Evolutionary conservation across 306 rosid genomes (phyloP).

Genomic region (Styphnolobium japonicum): DNA sequence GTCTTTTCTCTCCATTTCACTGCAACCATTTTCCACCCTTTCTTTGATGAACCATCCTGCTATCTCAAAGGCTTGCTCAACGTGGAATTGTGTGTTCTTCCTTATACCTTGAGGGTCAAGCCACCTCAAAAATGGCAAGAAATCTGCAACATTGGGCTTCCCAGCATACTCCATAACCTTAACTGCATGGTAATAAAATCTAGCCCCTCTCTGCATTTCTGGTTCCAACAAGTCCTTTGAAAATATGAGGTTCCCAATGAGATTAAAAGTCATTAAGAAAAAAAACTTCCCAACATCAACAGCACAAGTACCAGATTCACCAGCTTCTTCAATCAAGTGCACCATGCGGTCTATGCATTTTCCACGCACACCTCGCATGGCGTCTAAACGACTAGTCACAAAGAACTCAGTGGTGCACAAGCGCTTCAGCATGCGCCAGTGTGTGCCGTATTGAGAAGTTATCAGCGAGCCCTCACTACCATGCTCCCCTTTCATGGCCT

Average conservation of each 20-base stretch:
- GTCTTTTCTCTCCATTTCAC: slow-evolving; percentile 41
- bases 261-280: slow-evolving; percentile 77
- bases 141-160: slow-evolving; percentile 80
- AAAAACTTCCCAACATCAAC: slow-evolving; percentile 62
- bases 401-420: slow-evolving; percentile 61
- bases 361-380: slow-evolving; percentile 39
- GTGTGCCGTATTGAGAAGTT: slow-evolving; percentile 68
- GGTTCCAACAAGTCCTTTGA: slow-evolving; percentile 72
- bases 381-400: slow-evolving; percentile 51
- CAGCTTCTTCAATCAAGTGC: slow-evolving; percentile 30
- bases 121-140: slow-evolving; percentile 52
- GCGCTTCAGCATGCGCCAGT: slow-evolving; percentile 77
- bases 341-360: slow-evolving; percentile 65
- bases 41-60: slow-evolving; percentile 66
- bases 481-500: slow-evolving; percentile 66
- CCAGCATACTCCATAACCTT: slow-evolving; percentile 83
- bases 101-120: slow-evolving; percentile 79
- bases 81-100: slow-evolving; percentile 67
- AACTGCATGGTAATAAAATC: slow-evolving; percentile 57
- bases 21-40: slow-evolving; percentile 34
- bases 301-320: not conserved
- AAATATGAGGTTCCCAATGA: slow-evolving; percentile 79
- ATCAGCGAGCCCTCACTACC: slow-evolving; percentile 68
- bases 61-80: slow-evolving; percentile 64
- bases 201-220: slow-evolving; percentile 58